Evolutionary conservation across 495 filamentous ascomycete species (phyloP), one percentile per base, ranked within the genome.

Genomic region (Gamarada debralockiae): DNA sequence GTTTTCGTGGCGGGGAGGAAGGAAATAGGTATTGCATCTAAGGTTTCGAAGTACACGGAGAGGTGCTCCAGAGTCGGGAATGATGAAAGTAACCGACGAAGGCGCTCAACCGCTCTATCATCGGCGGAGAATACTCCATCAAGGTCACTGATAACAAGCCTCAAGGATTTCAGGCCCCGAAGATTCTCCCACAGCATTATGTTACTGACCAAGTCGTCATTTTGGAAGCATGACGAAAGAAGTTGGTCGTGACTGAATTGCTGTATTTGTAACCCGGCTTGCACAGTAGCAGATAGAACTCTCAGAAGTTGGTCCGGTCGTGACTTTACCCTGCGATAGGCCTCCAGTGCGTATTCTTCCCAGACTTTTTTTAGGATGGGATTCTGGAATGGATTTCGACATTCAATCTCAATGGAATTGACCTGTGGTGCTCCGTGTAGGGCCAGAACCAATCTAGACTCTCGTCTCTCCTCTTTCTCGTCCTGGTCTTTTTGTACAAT

Each of bases 361-460:
- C 57, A 60, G 14, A 53, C 21, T 34, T 53, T 56, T n/a, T 23
- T 34, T 15, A 60, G 33, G 15, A 46, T 5, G 18, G 2, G 4
- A 40, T 50, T n/a, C 13, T 53, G 33, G 39, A 60, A 60, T 6
- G 33, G 42, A 27, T 51, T 55, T 15, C 27, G 45, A 17, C 17
- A 45, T 2, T 13, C 31, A n/a, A 58, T 38, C 6, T 44, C 15
- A 13, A 58, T 23, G 3, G 25, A 38, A 13, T 38, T 23, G 2
- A 50, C 25, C 1, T 40, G 44, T 8, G 56, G 56, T 4, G 50
- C 17, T 8, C n/a, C 14, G 3, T 31, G 23, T 8, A 58, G 36
- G 9, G 50, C 55, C 25, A 5, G 37, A 10, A 45, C n/a, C 36
- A 55, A 22, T 10, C 1, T 14, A 51, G 12, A 5, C 2, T 1